Evolutionary conservation across 768 basidiomycete species (phyloP).

Genomic region (Boletus sp.): DNA sequence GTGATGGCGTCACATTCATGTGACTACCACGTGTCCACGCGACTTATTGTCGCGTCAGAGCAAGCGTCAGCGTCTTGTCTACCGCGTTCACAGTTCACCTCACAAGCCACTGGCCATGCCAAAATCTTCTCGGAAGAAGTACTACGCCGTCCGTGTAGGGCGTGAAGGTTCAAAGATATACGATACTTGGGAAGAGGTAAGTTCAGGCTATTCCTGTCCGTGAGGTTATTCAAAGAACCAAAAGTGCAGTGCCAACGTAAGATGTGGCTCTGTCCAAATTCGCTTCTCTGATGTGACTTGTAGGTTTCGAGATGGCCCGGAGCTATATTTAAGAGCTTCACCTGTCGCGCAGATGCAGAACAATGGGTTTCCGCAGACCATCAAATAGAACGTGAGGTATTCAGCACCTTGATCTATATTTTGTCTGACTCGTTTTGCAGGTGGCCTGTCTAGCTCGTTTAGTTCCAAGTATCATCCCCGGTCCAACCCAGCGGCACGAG

Average conservation of each 20-base stretch:
- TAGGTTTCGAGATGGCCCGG: constrained; percentile 54
- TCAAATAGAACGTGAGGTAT: constrained; percentile 16
- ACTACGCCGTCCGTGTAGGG: constrained; percentile 60
- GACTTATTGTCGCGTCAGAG: neutral
- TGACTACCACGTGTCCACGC: neutral
- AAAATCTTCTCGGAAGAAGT: constrained; percentile 39
- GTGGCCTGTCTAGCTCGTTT: neutral
- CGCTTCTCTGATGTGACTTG: neutral
- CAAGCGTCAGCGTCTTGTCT: neutral
- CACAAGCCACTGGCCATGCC: constrained; percentile 19
- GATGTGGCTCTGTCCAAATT: neutral
- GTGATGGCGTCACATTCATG: neutral
- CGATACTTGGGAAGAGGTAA: constrained; percentile 57
- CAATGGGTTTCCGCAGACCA: constrained; percentile 39
- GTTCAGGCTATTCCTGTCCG: constrained; percentile 7
- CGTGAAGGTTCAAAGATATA: constrained; percentile 58
- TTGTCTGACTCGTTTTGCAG: constrained; percentile 7
- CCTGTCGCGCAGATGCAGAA: constrained; percentile 42
- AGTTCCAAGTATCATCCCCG: neutral
- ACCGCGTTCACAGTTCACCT: neutral
- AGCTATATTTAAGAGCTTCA: constrained; percentile 53
- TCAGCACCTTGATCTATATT: neutral
- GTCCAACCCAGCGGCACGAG: neutral
- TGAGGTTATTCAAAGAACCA: neutral
- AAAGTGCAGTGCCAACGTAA: constrained; percentile 49